Base-by-base conservation (phyloP, 495 filamentous ascomycete species). In the Aspergillus diversus region DNA sequence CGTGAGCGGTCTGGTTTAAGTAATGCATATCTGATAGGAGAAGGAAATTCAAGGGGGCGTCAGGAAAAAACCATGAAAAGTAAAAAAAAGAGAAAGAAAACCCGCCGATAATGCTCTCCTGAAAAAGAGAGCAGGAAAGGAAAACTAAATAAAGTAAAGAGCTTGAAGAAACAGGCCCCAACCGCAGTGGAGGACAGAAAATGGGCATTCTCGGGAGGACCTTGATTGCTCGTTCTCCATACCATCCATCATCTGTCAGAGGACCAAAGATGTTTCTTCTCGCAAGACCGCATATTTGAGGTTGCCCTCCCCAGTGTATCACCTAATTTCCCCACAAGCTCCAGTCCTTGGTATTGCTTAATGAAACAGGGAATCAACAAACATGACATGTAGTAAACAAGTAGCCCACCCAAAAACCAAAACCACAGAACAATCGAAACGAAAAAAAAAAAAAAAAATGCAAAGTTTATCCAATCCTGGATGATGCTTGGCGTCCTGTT, bases 221-320 rank as follows among this genome's bases (percentile, higher is more conserved):
- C 49, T 27, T 33, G 33, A n/a, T 43, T 47, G 15, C 49, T n/a
- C 55, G 33, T 57, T 43, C 43, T 11, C 57, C 46, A 46, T 58
- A 48, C 49, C 54, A 37, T 59, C 46, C 50, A 31, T 34, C 33
- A 2, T 11, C 21, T 17, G 8, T 43, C 58, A 35, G 37, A 58
- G 46, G 13, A 31, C 17, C 33, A 57, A 32, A 7, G 35, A 15
- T 56, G 27, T 27, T 50, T 51, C 62, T 49, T 27, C 39, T 43
- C 48, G 58, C 39, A 58, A 53, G 50, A 67, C 33, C 57, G 42
- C 47, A 59, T 64, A 59, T 39, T 57, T 59, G 65, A 70, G 67
- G 70, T 71, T 60, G 66, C 69, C 69, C 69, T 71, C 69, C 37
- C 55, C 55, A 58, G 63, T 71, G 43, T 71, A 65, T 57, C 57